Evolutionary conservation across 495 filamentous ascomycete genomes (phyloP).

Genomic region (Hyaloscypha bicolor): DNA sequence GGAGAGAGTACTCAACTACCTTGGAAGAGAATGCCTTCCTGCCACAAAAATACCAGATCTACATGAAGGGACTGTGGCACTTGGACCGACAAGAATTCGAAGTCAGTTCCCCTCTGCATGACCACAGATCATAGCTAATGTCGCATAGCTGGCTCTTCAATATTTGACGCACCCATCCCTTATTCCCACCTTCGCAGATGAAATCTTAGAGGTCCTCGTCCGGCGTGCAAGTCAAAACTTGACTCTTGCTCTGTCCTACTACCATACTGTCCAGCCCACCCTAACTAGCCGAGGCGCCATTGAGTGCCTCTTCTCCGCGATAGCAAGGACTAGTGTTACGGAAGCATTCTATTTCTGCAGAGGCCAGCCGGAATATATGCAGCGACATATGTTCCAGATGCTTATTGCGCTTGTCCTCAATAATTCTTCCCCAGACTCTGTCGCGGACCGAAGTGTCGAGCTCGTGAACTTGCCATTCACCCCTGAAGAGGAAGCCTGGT

Average conservation of each 20-base stretch:
- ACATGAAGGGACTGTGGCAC: constrained; percentile 81
- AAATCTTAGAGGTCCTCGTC: constrained; percentile 73
- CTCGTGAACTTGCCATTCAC: constrained; percentile 71
- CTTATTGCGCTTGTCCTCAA: constrained; percentile 66
- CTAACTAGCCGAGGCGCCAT: constrained; percentile 61
- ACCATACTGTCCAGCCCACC: constrained; percentile 68
- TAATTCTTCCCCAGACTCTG: constrained; percentile 43
- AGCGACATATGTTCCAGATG: constrained; percentile 62
- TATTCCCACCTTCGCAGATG: constrained; percentile 77
- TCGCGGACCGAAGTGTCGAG: constrained; percentile 62
- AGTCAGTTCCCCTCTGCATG: constrained; percentile 36
- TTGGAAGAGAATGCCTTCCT: constrained; percentile 51
- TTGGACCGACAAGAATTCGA: constrained; percentile 72
- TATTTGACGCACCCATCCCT: constrained; percentile 75
- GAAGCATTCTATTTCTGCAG: constrained; percentile 77
- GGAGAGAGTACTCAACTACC: constrained; percentile 46
- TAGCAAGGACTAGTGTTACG: constrained; percentile 66
- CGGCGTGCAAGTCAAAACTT: constrained; percentile 62
- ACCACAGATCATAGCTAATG: constrained; percentile 25
- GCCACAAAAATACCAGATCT: constrained; percentile 69
- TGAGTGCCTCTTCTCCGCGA: constrained; percentile 63
- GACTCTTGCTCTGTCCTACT: constrained; percentile 72
- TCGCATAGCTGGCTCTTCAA: constrained; percentile 62
- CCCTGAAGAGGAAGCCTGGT: constrained; percentile 70
- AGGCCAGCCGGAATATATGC: constrained; percentile 59